Evolutionary conservation across 805 yeast genomes (phyloP).

Genomic region (Candida verbasci): DNA sequence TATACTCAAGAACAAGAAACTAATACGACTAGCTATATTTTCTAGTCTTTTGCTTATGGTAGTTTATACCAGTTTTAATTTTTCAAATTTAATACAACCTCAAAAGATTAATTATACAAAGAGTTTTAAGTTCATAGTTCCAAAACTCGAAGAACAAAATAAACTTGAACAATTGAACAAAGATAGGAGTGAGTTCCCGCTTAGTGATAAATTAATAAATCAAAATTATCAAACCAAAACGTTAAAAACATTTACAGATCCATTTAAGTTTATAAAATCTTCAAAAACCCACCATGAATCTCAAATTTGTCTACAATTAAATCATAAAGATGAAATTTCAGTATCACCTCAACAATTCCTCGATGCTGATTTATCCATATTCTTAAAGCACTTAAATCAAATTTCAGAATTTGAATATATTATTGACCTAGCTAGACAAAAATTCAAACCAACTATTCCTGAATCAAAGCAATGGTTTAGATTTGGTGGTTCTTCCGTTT

Average conservation of each 20-base stretch:
- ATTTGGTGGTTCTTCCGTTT: conserved; percentile 29
- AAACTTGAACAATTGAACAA: conserved; percentile 4
- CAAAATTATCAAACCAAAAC: not conserved
- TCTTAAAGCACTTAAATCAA: conserved; percentile 9
- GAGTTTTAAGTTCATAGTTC: no score
- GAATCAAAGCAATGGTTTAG: conserved; percentile 24
- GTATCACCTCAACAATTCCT: conserved; percentile 13
- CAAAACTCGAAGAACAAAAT: not conserved
- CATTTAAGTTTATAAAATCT: conserved; percentile 8
- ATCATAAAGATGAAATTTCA: conserved; percentile 10
- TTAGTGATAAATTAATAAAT: conserved; percentile 1
- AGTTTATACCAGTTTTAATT: not conserved
- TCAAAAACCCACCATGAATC: conserved; percentile 3
- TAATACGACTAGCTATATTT: conserved; percentile 1
- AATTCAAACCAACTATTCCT: conserved; percentile 18
- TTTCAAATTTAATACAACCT: not conserved
- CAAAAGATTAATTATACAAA: no score
- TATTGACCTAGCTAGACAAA: conserved; percentile 12
- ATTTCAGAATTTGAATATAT: conserved; percentile 10
- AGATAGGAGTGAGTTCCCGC: conserved; percentile 9
- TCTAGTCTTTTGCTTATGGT: not conserved
- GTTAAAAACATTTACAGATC: conserved; percentile 16
- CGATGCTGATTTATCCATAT: conserved; percentile 13
- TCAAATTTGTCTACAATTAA: conserved; percentile 13
- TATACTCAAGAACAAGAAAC: not conserved